A percentile compares a stretch with the other conserved stretches of the same genome.
Conservation (phyloP, 768 basidiomycete species). For the Psilocybe azurescens region DNA sequence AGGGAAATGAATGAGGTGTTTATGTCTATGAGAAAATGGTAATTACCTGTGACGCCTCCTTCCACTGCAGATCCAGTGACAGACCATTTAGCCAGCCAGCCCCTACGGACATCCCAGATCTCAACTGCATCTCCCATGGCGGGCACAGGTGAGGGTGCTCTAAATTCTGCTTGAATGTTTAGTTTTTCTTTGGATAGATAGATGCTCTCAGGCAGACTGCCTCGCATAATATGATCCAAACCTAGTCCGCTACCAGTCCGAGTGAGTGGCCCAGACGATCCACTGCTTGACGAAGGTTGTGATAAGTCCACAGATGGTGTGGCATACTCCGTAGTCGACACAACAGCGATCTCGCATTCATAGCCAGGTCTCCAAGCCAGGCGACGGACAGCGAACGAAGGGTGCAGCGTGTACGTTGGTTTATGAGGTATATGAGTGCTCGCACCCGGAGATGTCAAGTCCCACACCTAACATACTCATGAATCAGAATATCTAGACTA, state of each 20-base stretch:
- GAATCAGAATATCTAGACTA: background rate
- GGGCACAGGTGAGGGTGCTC: constrained; percentile 7
- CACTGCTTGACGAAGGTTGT: constrained; percentile 14
- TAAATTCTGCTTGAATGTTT: constrained; percentile 24
- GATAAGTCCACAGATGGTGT: constrained; percentile 30
- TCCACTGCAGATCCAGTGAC: constrained; percentile 68
- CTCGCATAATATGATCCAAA: constrained; percentile 31
- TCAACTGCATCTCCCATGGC: constrained; percentile 66
- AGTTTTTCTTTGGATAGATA: constrained; percentile 22
- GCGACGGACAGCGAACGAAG: constrained; percentile 75
- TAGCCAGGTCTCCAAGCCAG: constrained; percentile 80
- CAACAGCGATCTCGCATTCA: constrained; percentile 76
- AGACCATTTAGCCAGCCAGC: constrained; percentile 85
- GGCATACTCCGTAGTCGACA: constrained; percentile 65
- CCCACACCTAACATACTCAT: constrained; percentile 58
- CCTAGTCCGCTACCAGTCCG: constrained; percentile 35
- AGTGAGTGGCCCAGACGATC: constrained; percentile 25
- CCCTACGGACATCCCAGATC: constrained; percentile 86
- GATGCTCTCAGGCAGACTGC: constrained; percentile 10
- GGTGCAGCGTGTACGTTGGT: constrained; percentile 74
- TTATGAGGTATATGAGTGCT: constrained; percentile 60
- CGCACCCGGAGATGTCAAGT: constrained; percentile 53
- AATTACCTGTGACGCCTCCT: constrained; percentile 74
- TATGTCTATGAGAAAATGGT: background rate
- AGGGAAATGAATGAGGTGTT: constrained; percentile 1